phyloP scores from a whole-genome alignment of 768 basidiomycete species.

The Leccinellum rugosiceps region DNA sequence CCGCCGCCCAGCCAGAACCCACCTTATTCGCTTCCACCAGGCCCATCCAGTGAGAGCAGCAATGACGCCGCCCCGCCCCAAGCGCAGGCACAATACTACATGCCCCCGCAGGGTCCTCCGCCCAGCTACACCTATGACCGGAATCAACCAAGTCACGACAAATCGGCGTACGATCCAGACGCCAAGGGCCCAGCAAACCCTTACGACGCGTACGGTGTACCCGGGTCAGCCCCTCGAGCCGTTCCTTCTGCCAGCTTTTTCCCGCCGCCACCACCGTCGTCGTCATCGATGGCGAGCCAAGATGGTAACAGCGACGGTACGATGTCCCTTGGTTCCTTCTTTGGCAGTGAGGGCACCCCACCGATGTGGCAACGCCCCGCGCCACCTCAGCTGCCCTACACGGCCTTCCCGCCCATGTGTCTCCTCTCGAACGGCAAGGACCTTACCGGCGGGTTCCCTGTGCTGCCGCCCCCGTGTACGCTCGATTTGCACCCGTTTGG shows the following conservation, averaged over 20 bases:
- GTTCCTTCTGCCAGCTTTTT: constrained; percentile 1
- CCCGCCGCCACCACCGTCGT: neutral
- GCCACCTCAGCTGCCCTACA: constrained; percentile 12
- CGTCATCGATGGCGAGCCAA: neutral
- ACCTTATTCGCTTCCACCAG: neutral
- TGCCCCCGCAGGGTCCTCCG: constrained; percentile 10
- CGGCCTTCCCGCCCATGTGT: constrained; percentile 30
- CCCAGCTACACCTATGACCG: constrained; percentile 10
- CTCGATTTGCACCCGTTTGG: constrained; percentile 46
- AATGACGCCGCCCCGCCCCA: constrained; percentile 1
- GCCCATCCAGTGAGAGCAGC: neutral
- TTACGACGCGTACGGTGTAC: neutral
- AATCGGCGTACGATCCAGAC: neutral
- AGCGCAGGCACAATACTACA: neutral
- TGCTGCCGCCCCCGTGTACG: constrained; percentile 38
- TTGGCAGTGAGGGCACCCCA: constrained; percentile 26
- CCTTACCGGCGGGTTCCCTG: constrained; percentile 44
- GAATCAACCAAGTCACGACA: constrained; percentile 2
- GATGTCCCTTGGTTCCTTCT: constrained; percentile 25
- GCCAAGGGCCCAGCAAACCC: neutral
- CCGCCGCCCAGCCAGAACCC: constrained; percentile 8
- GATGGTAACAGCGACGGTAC: neutral
- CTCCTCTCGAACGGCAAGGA: constrained; percentile 23
- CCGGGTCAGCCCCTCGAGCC: neutral
- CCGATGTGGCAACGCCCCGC: constrained; percentile 26